Evolutionary conservation across 2,329 filamentous ascomycete species (phyloP).

Genomic region (Pseudocercospora musae): DNA sequence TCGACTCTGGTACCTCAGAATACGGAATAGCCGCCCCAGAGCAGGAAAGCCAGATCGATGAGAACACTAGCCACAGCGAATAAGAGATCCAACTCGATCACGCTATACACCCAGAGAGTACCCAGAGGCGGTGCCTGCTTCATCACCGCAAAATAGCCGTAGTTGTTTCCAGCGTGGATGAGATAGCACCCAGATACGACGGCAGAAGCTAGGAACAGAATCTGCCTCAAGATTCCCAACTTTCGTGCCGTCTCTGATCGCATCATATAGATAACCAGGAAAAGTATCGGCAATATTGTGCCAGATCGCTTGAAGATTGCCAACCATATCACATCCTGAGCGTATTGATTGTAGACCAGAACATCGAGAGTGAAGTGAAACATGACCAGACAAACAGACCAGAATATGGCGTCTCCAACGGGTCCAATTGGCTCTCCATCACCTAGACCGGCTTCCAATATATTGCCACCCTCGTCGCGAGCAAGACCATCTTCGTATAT

Average conservation of each 20-base stretch:
- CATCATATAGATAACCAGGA: conserved; percentile 44
- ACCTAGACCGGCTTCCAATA: conserved; percentile 35
- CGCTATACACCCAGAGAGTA: conserved; percentile 88
- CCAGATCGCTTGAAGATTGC: conserved; percentile 53
- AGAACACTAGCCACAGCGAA: conserved; percentile 59
- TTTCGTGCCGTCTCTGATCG: conserved; percentile 40
- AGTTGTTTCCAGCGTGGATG: conserved; percentile 74
- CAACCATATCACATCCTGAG: conserved; percentile 61
- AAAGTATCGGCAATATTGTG: conserved; percentile 44
- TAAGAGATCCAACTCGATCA: conserved; percentile 75
- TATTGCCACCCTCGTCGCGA: conserved; percentile 35
- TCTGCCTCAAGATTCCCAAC: conserved; percentile 46
- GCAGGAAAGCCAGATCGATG: conserved; percentile 51
- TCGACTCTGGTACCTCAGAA: conserved; percentile 18
- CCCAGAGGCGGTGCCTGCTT: conserved; percentile 86
- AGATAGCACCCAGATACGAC: conserved; percentile 70
- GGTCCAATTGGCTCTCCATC: conserved; percentile 47
- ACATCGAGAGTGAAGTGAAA: conserved; percentile 77
- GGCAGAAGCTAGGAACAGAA: conserved; percentile 62
- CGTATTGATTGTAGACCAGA: conserved; percentile 74
- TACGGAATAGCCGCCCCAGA: conserved; percentile 51
- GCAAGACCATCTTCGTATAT: conserved; percentile 32
- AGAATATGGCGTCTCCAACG: conserved; percentile 47
- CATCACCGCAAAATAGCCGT: conserved; percentile 84
- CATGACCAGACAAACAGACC: conserved; percentile 60